Conservation (phyloP, 2,329 filamentous ascomycete genomes). For the Botryotinia globosa region DNA sequence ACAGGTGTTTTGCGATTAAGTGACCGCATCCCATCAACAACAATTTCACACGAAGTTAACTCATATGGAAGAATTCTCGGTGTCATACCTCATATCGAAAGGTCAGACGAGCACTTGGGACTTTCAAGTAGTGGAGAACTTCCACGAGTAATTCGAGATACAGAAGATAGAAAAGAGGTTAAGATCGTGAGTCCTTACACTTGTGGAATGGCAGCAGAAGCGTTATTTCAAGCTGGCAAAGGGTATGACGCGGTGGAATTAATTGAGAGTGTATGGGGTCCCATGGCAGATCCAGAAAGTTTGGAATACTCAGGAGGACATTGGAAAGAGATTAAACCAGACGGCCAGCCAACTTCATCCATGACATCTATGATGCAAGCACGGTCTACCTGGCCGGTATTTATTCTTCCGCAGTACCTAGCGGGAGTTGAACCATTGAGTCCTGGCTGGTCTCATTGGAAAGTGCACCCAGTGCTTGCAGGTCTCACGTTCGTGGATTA, state of each 20-base stretch:
- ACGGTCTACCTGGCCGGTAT: slow-evolving; percentile 32
- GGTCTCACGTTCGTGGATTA: slow-evolving; percentile 25
- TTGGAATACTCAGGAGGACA: slow-evolving; percentile 30
- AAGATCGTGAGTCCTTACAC: slow-evolving; percentile 30
- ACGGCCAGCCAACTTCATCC: slow-evolving; percentile 23
- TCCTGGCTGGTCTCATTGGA: slow-evolving; percentile 25
- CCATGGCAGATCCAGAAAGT: slow-evolving; percentile 27
- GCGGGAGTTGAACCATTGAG: slow-evolving; percentile 27
- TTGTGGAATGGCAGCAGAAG: slow-evolving; percentile 28
- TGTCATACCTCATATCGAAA: slow-evolving; percentile 20
- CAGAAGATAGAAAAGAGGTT: slow-evolving; percentile 25
- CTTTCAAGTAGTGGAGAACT: slow-evolving; percentile 19
- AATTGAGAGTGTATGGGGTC: slow-evolving; percentile 28
- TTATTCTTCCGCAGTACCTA: slow-evolving; percentile 28
- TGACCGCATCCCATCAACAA: slow-evolving; percentile 21
- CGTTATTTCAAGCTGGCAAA: slow-evolving; percentile 22
- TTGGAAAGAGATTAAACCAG: slow-evolving; percentile 30
- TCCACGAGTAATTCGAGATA: slow-evolving; percentile 24
- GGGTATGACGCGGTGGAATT: slow-evolving; percentile 24
- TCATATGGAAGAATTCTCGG: slow-evolving; percentile 26
- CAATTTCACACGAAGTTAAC: slow-evolving; percentile 30
- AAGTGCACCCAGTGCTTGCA: slow-evolving; percentile 28
- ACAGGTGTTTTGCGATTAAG: slow-evolving; percentile 26
- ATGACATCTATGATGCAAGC: slow-evolving; percentile 31
- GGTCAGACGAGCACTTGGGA: slow-evolving; percentile 15